Conservation (phyloP, 768 basidiomycete species). For the Tricholoma bakamatsutake region DNA sequence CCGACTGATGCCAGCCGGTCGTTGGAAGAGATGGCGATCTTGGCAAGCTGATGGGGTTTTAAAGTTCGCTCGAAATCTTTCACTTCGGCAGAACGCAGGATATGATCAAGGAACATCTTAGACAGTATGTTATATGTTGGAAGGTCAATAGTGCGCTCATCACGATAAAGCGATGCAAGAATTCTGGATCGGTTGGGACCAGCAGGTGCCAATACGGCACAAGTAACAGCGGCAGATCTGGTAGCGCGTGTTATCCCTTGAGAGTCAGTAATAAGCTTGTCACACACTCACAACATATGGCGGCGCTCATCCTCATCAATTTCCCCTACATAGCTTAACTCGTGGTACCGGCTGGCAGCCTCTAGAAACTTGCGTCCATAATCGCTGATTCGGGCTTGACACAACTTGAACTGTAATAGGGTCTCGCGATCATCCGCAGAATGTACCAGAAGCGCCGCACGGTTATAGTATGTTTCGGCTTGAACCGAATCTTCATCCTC, state of each 20-base stretch:
- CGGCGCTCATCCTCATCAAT: conserved; percentile 92
- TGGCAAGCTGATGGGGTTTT: conserved; percentile 92
- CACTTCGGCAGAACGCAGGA: conserved; percentile 85
- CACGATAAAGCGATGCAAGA: conserved; percentile 87
- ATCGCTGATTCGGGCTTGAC: conserved; percentile 92
- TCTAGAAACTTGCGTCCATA: conserved; percentile 90
- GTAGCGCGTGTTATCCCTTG: conserved; percentile 4
- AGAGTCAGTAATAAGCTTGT: conserved; percentile 1
- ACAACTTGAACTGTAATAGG: conserved; percentile 81
- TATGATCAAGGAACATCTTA: conserved; percentile 98
- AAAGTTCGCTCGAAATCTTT: conserved; percentile 85
- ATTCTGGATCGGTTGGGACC: conserved; percentile 94
- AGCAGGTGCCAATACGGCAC: conserved; percentile 94
- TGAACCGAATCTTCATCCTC: conserved; percentile 97
- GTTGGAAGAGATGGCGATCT: conserved; percentile 77
- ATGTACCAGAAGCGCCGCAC: conserved; percentile 86
- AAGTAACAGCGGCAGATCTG: conserved; percentile 89
- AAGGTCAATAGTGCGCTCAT: conserved; percentile 81
- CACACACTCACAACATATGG: conserved; percentile 72
- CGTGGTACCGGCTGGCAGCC: conserved; percentile 91
- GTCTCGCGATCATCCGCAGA: conserved; percentile 75
- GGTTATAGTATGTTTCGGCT: conserved; percentile 97
- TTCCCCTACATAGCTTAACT: conserved; percentile 84
- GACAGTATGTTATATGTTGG: conserved; percentile 85
- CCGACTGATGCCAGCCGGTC: conserved; percentile 70